phyloP scores from a whole-genome alignment of 2,329 filamentous ascomycete species.

The Berkeleyomyces rouxiae region DNA sequence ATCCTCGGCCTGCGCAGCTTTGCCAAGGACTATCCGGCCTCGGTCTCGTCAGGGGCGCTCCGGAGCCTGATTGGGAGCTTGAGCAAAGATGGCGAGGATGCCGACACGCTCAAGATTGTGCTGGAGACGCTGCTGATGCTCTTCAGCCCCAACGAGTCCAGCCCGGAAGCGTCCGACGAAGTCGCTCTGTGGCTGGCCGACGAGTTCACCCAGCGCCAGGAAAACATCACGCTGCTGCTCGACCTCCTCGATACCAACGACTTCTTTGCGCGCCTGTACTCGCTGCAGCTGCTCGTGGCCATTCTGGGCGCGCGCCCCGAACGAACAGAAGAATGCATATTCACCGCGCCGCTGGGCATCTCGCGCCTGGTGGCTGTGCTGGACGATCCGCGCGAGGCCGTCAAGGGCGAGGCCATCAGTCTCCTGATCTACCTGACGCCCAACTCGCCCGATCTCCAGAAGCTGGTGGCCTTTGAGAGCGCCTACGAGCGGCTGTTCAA shows the following conservation, averaged over 20 bases:
- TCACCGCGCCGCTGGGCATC: constrained; percentile 75
- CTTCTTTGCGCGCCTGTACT: constrained; percentile 83
- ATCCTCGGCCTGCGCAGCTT: constrained; percentile 90
- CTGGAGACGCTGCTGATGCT: constrained; percentile 91
- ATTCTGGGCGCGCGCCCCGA: constrained; percentile 76
- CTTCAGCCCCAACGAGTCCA: constrained; percentile 55
- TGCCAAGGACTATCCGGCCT: constrained; percentile 89
- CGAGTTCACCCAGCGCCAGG: constrained; percentile 93
- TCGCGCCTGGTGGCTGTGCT: constrained; percentile 69
- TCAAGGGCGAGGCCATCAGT: constrained; percentile 76
- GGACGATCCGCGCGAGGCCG: constrained; percentile 70
- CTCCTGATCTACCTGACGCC: constrained; percentile 79
- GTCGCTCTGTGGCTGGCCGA: constrained; percentile 92
- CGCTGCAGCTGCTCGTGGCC: constrained; percentile 72
- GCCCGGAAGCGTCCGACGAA: constrained; percentile 87
- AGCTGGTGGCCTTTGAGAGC: constrained; percentile 88
- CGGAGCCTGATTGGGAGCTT: constrained; percentile 74
- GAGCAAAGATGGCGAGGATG: constrained; percentile 77
- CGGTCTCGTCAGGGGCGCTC: constrained; percentile 84
- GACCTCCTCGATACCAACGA: constrained; percentile 76
- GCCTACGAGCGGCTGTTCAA: constrained; percentile 76
- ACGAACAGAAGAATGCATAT: constrained; percentile 84
- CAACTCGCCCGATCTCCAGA: constrained; percentile 75
- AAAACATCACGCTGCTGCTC: constrained; percentile 83
- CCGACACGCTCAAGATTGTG: constrained; percentile 89